Evolutionary conservation across 1,284 basidiomycete species (phyloP).

Genomic region (Trichosporon sp.): DNA sequence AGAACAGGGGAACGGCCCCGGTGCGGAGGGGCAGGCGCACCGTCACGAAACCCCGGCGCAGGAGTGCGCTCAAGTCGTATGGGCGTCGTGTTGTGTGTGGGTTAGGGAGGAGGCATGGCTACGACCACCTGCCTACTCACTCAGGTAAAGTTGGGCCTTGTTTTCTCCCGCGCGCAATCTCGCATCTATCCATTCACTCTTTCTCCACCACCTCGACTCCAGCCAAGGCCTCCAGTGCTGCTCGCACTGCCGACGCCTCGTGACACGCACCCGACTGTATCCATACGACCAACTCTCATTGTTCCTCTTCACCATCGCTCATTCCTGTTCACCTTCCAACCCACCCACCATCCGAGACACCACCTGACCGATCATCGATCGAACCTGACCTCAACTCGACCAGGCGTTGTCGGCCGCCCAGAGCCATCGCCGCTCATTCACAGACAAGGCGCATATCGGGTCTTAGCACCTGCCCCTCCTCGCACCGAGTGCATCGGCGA

Average conservation of each 20-base stretch:
- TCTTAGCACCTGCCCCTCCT: neutral
- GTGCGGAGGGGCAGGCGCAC: neutral
- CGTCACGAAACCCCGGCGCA: neutral
- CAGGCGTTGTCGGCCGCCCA: neutral
- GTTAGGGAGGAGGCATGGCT: neutral
- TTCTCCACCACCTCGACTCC: neutral
- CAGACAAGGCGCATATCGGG: neutral
- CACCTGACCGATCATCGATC: neutral
- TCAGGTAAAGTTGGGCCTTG: neutral
- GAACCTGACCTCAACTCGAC: neutral
- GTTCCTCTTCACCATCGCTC: neutral
- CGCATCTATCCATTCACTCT: neutral
- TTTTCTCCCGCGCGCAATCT: neutral
- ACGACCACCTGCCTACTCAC: neutral
- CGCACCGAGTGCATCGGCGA: neutral
- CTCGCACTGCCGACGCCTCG: neutral
- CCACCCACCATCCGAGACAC: neutral
- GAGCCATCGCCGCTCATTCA: neutral
- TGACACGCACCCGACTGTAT: neutral
- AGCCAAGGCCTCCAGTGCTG: neutral
- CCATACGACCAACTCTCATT: neutral
- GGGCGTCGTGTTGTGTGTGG: neutral
- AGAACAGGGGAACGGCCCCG: neutral
- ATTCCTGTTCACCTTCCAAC: neutral
- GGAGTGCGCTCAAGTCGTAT: neutral